Evolutionary conservation across 495 filamentous ascomycete species (phyloP), one percentile per base, ranked within the genome.

Genomic region (Penicillium silybi): DNA sequence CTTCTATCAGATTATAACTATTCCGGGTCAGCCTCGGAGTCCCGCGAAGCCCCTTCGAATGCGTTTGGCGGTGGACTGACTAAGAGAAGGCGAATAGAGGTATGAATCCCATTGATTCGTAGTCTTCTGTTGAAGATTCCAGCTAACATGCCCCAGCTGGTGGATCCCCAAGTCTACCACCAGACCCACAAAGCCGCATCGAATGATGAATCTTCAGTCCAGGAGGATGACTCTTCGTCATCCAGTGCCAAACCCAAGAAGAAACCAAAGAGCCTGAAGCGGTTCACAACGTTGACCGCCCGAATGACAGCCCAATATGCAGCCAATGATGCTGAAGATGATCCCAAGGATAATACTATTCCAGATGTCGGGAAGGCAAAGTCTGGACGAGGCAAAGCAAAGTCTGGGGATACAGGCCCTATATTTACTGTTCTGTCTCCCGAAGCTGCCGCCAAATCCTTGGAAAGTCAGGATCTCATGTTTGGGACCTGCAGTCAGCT

Each of bases 401-500:
- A 75, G 52, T 49, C 60, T 40, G 63, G 68, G 56, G 47, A 66
- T 15, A 64, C 74, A 52, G 56, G 63, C 44, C 40, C 77, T 18
- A 38, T 54, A 19, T 67, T 63, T 58, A 76, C 83, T 4, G 68
- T 95, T 7, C 75, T 91, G 25, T 89, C 90, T 3, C 92, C 92
- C 2, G 73, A 75, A 46, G 83, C 83, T 37, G 92, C 91, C 16
- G 62, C 83, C 39, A 81, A 81, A 52, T 77, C 83, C 53, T 69
- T 87, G n/a, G 73, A 84, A 4, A 72, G 80, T 6, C 92, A 95
- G 63, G 84, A 92, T 53, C 85, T 96, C 54, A 69, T 96, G 2
- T 97, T 97, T 66, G 92, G 92, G 15, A 96, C 90, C 1, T 95
- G 87, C 16, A 96, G 92, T 67, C 92, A 97, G 65, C 71, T 97